Percentiles rank a stretch among this genome's conserved stretches.
Conservation (phyloP, 2,329 filamentous ascomycete genomes). For the Penicillium capsulatum region DNA sequence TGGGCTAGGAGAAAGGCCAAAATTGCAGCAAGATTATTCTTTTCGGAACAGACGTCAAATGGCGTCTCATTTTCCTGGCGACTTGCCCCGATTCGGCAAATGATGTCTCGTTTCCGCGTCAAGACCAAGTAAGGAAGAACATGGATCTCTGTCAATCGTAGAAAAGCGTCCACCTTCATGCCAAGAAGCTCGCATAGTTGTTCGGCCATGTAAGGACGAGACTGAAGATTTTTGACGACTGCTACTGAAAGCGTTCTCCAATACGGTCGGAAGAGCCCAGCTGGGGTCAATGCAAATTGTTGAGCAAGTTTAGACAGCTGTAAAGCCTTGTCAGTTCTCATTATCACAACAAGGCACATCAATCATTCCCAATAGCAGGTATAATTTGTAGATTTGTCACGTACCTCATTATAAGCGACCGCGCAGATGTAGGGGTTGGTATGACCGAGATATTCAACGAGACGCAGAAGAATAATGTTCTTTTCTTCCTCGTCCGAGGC, state of each 20-base stretch:
- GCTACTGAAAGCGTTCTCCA: constrained; percentile 82
- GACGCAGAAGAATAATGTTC: constrained; percentile 75
- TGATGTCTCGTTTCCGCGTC: constrained; percentile 69
- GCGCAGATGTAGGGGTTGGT: constrained; percentile 73
- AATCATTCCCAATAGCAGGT: neutral
- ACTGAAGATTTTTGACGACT: constrained; percentile 74
- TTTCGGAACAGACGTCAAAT: constrained; percentile 60
- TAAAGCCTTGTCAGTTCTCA: constrained; percentile 3
- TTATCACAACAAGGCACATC: neutral
- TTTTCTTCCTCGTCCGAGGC: constrained; percentile 75
- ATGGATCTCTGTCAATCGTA: constrained; percentile 71
- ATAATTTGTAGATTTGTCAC: constrained; percentile 8
- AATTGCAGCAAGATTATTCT: constrained; percentile 56
- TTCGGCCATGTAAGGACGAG: constrained; percentile 75
- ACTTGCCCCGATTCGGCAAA: constrained; percentile 75
- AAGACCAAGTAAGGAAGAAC: constrained; percentile 84
- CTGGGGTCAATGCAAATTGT: constrained; percentile 57
- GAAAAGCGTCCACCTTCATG: constrained; percentile 68
- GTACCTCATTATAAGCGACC: constrained; percentile 75
- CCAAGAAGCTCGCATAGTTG: constrained; percentile 76
- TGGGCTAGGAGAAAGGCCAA: constrained; percentile 57
- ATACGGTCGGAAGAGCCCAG: constrained; percentile 74
- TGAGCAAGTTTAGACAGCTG: constrained; percentile 69
- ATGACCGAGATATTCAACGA: constrained; percentile 84
- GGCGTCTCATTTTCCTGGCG: constrained; percentile 49